Evolutionary conservation across 2,329 filamentous ascomycete species (phyloP), one percentile per base, ranked within the genome.

Genomic region (Colletotrichum echinochloae): DNA sequence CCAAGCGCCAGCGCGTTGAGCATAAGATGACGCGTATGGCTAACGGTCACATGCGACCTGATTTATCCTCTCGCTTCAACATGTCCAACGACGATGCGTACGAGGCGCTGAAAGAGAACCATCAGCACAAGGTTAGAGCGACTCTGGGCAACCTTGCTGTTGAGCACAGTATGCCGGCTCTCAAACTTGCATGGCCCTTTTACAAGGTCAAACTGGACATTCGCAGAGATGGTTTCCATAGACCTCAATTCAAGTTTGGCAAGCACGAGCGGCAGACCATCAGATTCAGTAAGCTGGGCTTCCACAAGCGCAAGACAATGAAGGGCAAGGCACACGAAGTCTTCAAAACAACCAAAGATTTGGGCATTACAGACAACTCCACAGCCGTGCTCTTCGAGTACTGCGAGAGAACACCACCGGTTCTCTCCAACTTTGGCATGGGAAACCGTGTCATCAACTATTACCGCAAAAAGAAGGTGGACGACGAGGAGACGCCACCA

Each of bases 341-440:
- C 0, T 99, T 95, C 81, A 88, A 89, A 35, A 89, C 89, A 28
- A 94, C 94, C 1, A 94, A 92, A 77, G 93, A 97, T 75, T 85
- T 99, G 23, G 94, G 93, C 33, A 85, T 98, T 75, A 92, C 90
- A 72, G 96, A 99, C 80, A 98, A 97, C 78, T 94, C 95, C 0
- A 92, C 91, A 51, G 91, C 94, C 26, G 87, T 98, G 6, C 87
- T 99, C 18, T 91, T 98, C 41, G 96, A 99, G 81, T 99, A 99
- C 79, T 97, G 94, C 11, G 96, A 99, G 81, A 94, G 98, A 77
- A 92, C 94, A 73, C 96, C 96, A 0, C 92, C 92, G 12, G 94
- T 97, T 70, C 84, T 99, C 72, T 98, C 95, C 52, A 98, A 97
- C 78, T 97, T 98, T 77, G 96, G 95, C 74, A 99, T 99, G 96